These are phyloP conservation scores for Claviceps capensis DNA, from an alignment of 2,329 filamentous ascomycete species.

Conservation along the genomic window DNA sequence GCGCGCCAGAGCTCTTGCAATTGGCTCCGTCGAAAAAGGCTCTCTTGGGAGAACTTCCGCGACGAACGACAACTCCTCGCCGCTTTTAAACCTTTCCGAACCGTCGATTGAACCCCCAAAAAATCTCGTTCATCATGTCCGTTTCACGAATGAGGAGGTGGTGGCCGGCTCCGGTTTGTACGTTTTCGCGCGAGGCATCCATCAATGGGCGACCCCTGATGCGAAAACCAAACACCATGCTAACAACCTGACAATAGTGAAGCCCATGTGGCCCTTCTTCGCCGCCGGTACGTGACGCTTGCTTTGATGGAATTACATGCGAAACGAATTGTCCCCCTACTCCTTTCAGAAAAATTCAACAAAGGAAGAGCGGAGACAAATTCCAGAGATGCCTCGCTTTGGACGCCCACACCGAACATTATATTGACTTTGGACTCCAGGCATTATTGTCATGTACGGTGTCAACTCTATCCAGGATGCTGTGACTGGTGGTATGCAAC, in stretches of 20 bases:
- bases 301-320: not conserved
- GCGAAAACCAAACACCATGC: conserved; percentile 9
- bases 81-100: conserved; percentile 16
- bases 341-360: not conserved
- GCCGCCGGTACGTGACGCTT: conserved; percentile 60
- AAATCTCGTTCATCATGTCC: conserved; percentile 48
- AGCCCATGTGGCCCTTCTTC: conserved; percentile 89
- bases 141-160: conserved; percentile 75
- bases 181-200: conserved; percentile 33
- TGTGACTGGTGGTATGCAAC: conserved; percentile 57
- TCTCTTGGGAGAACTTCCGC: conserved; percentile 18
- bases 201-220: conserved; percentile 4
- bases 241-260: conserved; percentile 42
- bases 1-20: conserved; percentile 16
- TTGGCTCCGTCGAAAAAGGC: conserved; percentile 23
- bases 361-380: not conserved
- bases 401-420: not conserved
- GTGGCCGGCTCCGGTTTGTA: conserved; percentile 67
- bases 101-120: conserved; percentile 18
- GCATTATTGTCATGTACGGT: conserved; percentile 77
- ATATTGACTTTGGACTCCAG: conserved; percentile 30
- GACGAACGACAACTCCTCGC: not conserved
- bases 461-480: conserved; percentile 71
- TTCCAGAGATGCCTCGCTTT: not conserved
- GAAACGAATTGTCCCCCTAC: not conserved